These are phyloP conservation scores for Rutstroemia sp. DNA, from an alignment of 2,329 filamentous ascomycete genomes.

Conservation along the genomic window DNA sequence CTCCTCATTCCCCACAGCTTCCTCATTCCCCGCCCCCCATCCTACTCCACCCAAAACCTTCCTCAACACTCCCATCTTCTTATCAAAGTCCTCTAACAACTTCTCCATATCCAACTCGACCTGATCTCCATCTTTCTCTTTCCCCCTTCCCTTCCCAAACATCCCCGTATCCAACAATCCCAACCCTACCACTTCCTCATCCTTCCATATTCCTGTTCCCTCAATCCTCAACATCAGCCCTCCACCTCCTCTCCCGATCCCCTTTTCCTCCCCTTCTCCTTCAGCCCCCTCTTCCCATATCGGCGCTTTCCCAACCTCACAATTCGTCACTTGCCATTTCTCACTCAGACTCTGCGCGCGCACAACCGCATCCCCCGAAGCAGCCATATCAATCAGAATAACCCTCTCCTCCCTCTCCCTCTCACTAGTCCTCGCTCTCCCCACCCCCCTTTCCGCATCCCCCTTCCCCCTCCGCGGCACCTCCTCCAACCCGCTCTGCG, in stretches of 20 bases:
- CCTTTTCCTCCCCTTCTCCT: constrained; percentile 33
- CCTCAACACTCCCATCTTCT: constrained; percentile 46
- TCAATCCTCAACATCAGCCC: neutral
- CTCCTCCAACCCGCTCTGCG: neutral
- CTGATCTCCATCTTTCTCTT: constrained; percentile 5
- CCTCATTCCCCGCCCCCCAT: constrained; percentile 16
- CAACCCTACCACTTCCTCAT: too few relatives aligned
- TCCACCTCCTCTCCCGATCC: constrained; percentile 29
- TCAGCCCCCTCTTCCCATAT: constrained; percentile 42
- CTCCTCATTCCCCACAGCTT: neutral
- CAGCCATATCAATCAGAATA: constrained; percentile 48
- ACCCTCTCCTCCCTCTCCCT: constrained; percentile 32
- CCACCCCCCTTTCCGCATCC: neutral
- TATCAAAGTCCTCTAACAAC: constrained; percentile 50
- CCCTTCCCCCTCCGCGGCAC: neutral
- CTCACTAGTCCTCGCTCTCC: neutral
- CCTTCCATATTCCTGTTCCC: too few relatives aligned
- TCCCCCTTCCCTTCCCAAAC: constrained; percentile 1
- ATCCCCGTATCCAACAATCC: too few relatives aligned
- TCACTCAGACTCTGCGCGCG: constrained; percentile 66
- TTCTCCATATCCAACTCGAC: constrained; percentile 41
- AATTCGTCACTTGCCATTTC: constrained; percentile 61
- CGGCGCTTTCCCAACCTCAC: constrained; percentile 49
- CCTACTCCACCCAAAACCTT: constrained; percentile 37
- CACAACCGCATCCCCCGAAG: constrained; percentile 46